Percentiles rank a stretch among this genome's conserved stretches.
phyloP scores from a whole-genome alignment of 768 basidiomycete species.

The Podaxis sp. region DNA sequence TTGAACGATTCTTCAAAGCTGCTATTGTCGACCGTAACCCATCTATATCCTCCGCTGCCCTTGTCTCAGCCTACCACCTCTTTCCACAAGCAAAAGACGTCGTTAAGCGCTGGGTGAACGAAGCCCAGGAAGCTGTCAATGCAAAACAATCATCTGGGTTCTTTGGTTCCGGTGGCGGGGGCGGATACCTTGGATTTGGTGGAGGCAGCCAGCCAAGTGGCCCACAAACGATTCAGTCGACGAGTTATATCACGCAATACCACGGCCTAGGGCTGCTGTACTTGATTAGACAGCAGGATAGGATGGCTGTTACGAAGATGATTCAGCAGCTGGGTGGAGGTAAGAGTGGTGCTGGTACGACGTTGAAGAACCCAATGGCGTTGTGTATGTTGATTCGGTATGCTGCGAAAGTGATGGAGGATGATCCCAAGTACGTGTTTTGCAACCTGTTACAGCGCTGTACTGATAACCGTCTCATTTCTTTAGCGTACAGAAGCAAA shows the following conservation, averaged over 20 bases:
- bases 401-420: constrained; percentile 98
- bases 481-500: constrained; percentile 81
- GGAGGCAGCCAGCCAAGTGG: constrained; percentile 47
- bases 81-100: constrained; percentile 93
- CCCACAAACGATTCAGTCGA: constrained; percentile 79
- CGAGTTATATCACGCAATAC: constrained; percentile 95
- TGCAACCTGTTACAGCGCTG: neutral
- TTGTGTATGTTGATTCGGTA: constrained; percentile 98
- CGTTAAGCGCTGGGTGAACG: constrained; percentile 99
- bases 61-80: constrained; percentile 96
- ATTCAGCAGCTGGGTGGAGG: constrained; percentile 95
- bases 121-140: constrained; percentile 94
- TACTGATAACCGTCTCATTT: constrained; percentile 9
- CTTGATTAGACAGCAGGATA: constrained; percentile 93
- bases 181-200: constrained; percentile 76
- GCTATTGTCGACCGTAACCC: constrained; percentile 97
- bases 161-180: constrained; percentile 51
- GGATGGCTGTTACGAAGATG: constrained; percentile 99
- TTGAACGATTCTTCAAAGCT: constrained; percentile 99
- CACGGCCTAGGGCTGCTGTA: constrained; percentile 94
- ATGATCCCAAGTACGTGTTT: constrained; percentile 90
- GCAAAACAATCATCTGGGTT: constrained; percentile 77
- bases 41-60: constrained; percentile 92
- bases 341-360: constrained; percentile 78
- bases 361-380: constrained; percentile 94